Conservation (phyloP, 352 stramenopile genomes). For the Peronospora destructor region DNA sequence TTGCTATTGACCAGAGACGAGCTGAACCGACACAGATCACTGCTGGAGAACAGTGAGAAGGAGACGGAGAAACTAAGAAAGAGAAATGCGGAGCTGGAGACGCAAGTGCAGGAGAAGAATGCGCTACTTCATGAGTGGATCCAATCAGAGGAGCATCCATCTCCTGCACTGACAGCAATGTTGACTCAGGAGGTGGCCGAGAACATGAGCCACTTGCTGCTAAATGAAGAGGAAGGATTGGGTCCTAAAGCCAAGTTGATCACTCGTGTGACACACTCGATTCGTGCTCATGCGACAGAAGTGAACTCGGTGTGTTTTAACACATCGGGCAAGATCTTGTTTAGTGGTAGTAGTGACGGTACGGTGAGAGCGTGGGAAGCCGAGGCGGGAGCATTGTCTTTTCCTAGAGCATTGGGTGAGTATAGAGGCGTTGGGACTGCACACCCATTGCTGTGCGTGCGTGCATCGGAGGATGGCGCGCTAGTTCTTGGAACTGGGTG, state of each 20-base stretch:
- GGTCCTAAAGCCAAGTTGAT: constrained; percentile 28
- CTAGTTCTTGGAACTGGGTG: constrained; percentile 74
- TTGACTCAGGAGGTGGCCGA: constrained; percentile 45
- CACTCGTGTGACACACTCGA: constrained; percentile 39
- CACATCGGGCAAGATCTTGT: constrained; percentile 72
- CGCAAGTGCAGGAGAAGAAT: constrained; percentile 50
- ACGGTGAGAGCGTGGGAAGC: constrained; percentile 77
- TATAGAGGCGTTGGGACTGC: constrained; percentile 72
- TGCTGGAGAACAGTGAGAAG: constrained; percentile 48
- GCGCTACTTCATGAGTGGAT: constrained; percentile 60
- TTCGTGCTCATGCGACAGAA: constrained; percentile 75
- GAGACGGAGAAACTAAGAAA: constrained; percentile 34
- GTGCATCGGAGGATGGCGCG: constrained; percentile 66
- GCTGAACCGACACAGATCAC: constrained; percentile 40
- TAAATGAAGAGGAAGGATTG: constrained; percentile 18
- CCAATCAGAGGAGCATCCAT: constrained; percentile 19
- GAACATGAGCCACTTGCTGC: constrained; percentile 35
- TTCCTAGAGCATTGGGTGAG: constrained; percentile 45
- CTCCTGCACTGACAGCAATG: constrained; percentile 17
- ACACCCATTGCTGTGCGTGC: constrained; percentile 77
- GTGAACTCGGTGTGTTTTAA: constrained; percentile 84
- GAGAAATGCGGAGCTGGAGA: constrained; percentile 42
- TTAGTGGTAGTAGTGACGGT: constrained; percentile 76
- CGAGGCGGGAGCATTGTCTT: constrained; percentile 23
- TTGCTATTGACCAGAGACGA: constrained; percentile 48